Base-by-base conservation (phyloP, 169 alveolate genomes). In the Eimeria acervulina region DNA sequence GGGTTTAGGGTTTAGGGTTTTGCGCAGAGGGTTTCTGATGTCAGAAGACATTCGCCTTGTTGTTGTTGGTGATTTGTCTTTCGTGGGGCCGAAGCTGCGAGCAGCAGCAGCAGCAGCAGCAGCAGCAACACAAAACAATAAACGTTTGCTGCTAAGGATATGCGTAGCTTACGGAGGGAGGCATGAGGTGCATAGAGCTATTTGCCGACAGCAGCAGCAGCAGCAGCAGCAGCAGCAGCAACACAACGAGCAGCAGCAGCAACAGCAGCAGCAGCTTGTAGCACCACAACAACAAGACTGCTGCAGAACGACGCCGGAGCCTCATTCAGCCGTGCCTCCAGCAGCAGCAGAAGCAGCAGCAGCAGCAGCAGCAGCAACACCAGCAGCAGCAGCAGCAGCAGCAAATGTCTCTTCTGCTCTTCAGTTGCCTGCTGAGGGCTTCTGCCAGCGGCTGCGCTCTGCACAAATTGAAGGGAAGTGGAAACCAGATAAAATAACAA, bases 91-190 rank as follows among this genome's bases (percentile, higher is more conserved):
- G 31, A 17, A 36, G 31, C 85, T 88, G 31, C 55, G 55, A 47
- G 55, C 55, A 47, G 55, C 55, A 47, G 55, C 55, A 47, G 63
- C 94, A 66, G 76, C 76, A 66, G 76, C 76, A 66, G 59, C 94
- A 61, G 61, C 78, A 52, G 55, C 28, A 21, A 21, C 72, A 36
- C 31, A 44, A 88, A 26, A 66, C 84, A 42, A 13, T 81, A 26
- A 47, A 19, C 2, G 94, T 0, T 38, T 88, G n/a, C 85, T 88
- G 70, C 36, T 88, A 36, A 31, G 81, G 12, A 63, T 88, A 10
- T 88, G 94, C 59, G 68, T 88, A 7, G 55, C 94, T 19, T 88
- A 88, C 61, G 94, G 94, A 8, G 61, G 84, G 5, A 61, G 94
- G n/a, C 31, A 66, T 66, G 76, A 66, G 19, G 76, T 66, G 28